Evolutionary conservation across 257 asterid species (phyloP).

Genomic region (Striga asiatica): DNA sequence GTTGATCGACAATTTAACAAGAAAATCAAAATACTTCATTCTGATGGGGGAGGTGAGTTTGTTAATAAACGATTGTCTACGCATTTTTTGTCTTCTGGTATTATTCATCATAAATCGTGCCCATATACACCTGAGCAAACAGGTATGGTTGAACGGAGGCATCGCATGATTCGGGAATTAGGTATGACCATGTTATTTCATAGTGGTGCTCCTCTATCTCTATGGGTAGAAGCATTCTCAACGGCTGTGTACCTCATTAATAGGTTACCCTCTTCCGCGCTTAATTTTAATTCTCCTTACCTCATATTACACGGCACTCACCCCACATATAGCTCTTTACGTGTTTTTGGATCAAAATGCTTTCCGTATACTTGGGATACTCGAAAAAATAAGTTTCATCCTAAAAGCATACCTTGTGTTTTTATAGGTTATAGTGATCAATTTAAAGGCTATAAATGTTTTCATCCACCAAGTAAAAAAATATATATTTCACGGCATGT

Average conservation of each 20-base stretch:
- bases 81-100: neutral
- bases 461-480: too few species aligned
- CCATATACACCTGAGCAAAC: slow-evolving; percentile 8
- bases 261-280: too few species aligned
- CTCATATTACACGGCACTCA: too few species aligned
- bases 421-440: slow-evolving; percentile 1
- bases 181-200: slow-evolving; percentile 14
- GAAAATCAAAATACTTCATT: neutral
- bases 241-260: neutral
- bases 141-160: slow-evolving; percentile 4
- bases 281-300: too few species aligned
- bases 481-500: too few species aligned
- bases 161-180: neutral
- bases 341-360: too few species aligned
- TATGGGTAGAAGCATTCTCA: neutral
- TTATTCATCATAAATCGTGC: neutral
- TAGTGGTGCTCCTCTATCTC: neutral
- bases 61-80: neutral
- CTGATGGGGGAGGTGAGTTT: slow-evolving; percentile 4
- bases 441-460: too few species aligned
- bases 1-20: neutral
- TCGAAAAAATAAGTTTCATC: neutral
- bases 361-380: slow-evolving; percentile 7
- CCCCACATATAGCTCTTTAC: too few species aligned
- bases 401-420: neutral